Percentiles rank a stretch among this genome's conserved stretches.
Conservation (phyloP, 148 eudicot species). For the Heliamphora exappendiculata region DNA sequence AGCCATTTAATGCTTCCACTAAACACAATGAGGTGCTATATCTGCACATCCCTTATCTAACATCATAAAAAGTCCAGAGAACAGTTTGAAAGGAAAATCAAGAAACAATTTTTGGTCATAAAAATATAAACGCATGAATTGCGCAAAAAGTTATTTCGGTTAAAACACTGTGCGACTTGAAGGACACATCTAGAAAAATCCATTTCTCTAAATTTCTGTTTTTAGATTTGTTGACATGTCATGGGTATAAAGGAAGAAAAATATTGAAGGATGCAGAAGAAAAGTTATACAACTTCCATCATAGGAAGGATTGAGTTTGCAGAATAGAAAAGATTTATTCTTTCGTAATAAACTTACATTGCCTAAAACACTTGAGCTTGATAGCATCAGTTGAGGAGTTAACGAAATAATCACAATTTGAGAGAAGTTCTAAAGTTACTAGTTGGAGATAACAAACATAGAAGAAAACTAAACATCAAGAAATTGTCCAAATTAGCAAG, state of each 20-base stretch:
- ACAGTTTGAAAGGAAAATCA: too few relatives aligned
- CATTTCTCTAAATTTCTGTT: too few relatives aligned
- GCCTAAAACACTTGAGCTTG: neutral
- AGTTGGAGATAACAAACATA: neutral
- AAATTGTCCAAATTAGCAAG: neutral
- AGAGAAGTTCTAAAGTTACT: neutral
- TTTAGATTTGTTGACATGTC: neutral
- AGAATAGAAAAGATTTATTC: neutral
- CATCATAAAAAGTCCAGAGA: too few relatives aligned
- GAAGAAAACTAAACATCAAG: neutral
- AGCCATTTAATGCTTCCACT: neutral
- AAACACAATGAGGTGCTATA: neutral
- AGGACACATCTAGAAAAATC: neutral
- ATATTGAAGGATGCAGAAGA: neutral
- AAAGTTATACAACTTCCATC: neutral
- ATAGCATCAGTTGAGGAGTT: neutral
- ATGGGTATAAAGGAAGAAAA: neutral
- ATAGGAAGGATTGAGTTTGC: neutral
- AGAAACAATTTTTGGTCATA: too few relatives aligned
- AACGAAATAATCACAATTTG: neutral
- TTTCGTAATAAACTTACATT: neutral
- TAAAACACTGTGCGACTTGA: too few relatives aligned
- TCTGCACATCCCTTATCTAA: neutral
- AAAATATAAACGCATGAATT: too few relatives aligned
- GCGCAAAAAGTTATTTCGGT: too few relatives aligned